A percentile compares a stretch with the other conserved stretches of the same genome.
Evolutionary conservation across 1,284 basidiomycete species (phyloP).

Genomic region (Cryptococcus sp.): DNA sequence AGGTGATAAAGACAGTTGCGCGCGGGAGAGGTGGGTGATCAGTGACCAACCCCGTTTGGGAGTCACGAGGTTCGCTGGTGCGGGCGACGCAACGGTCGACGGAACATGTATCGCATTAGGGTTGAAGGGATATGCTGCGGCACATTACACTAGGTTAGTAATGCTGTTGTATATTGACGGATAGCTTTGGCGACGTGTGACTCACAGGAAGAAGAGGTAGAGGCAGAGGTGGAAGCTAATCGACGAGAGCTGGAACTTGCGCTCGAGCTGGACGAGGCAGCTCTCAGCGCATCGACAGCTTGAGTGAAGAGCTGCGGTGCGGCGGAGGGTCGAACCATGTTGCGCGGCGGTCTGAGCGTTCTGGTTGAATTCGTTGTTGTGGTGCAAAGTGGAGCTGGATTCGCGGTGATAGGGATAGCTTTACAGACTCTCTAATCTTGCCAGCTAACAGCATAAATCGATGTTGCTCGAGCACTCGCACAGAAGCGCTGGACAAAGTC

Average conservation of each 20-base stretch:
- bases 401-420: too few species aligned
- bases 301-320: conserved; percentile 5
- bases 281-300: conserved; percentile 6
- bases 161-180: neutral
- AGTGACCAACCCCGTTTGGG: conserved; percentile 68
- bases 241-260: conserved; percentile 9
- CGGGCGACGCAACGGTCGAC: conserved; percentile 56
- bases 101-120: conserved; percentile 63
- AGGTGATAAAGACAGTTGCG: conserved; percentile 61
- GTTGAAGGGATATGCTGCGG: conserved; percentile 70
- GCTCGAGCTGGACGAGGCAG: conserved; percentile 1
- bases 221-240: conserved; percentile 12
- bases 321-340: neutral
- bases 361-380: neutral
- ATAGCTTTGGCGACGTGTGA: neutral
- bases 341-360: neutral
- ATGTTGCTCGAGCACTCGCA: too few species aligned
- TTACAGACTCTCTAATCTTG: neutral
- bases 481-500: too few species aligned
- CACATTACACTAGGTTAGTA: neutral
- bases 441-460: neutral
- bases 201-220: conserved; percentile 16
- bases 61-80: conserved; percentile 56
- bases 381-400: too few species aligned
- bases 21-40: conserved; percentile 67